A percentile compares a stretch with the other conserved stretches of the same genome.
These are phyloP conservation scores for Acer yangbiense DNA, from an alignment of 345 rosid species.

Conservation along the genomic window DNA sequence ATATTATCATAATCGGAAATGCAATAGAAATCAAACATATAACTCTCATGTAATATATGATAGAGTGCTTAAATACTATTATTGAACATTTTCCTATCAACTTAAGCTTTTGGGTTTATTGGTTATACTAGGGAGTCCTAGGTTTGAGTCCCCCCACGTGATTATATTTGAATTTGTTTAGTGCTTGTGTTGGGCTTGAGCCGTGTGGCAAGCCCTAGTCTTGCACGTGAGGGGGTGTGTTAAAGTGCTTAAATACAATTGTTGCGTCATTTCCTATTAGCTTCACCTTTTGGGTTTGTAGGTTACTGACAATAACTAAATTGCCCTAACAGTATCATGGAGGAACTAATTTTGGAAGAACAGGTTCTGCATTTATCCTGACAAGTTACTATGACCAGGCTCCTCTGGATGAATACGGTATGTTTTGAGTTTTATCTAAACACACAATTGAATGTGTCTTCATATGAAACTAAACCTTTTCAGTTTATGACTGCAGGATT, in stretches of 20 bases:
- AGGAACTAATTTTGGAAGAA: constrained; percentile 63
- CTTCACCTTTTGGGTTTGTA: too few species aligned
- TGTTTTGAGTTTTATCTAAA: neutral
- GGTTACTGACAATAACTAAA: neutral
- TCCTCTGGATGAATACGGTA: constrained; percentile 64
- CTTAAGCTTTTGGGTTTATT: too few species aligned
- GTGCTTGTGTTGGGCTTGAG: too few species aligned
- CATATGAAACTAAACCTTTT: neutral
- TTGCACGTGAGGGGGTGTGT: too few species aligned
- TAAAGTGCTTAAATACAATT: too few species aligned
- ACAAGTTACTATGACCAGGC: constrained; percentile 62
- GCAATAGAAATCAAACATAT: neutral
- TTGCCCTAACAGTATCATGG: constrained; percentile 48
- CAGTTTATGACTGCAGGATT: constrained; percentile 32
- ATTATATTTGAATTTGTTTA: too few species aligned
- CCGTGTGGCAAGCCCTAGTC: too few species aligned
- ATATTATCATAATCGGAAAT: neutral
- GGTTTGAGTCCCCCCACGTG: too few species aligned
- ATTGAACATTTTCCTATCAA: too few species aligned
- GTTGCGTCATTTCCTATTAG: too few species aligned
- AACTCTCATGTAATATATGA: neutral
- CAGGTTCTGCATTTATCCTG: constrained; percentile 41
- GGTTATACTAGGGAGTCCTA: too few species aligned
- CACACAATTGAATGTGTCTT: neutral
- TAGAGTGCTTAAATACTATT: too few species aligned